Percentiles rank a stretch among this genome's conserved stretches.
Conservation (phyloP, 2,329 filamentous ascomycete genomes). For the Pseudogymnoascus pannorum region DNA sequence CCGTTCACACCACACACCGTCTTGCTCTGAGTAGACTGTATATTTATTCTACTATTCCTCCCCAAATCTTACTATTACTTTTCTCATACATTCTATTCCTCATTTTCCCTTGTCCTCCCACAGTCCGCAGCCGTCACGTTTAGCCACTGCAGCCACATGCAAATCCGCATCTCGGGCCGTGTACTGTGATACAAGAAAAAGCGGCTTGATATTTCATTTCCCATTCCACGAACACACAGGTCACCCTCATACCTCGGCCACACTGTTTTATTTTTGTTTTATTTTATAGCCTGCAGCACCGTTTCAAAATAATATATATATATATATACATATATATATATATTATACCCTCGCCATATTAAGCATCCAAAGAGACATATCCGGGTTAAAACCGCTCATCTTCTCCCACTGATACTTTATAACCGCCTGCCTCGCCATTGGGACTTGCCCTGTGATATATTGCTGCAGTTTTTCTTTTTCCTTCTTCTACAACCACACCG, state of each 20-base stretch:
- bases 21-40: not conserved
- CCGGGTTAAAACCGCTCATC: not conserved
- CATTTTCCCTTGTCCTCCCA: not conserved
- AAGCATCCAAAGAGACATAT: not conserved
- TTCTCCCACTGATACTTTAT: not conserved
- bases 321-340: no score
- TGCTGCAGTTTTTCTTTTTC: not conserved
- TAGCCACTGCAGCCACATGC: not conserved
- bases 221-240: not conserved
- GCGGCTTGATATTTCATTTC: conserved; percentile 6
- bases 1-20: not conserved
- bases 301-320: not conserved
- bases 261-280: conserved; percentile 6
- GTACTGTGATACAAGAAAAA: conserved; percentile 2
- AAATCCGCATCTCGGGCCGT: conserved; percentile 4
- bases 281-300: not conserved
- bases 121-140: not conserved
- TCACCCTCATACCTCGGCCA: conserved; percentile 1
- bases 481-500: not conserved
- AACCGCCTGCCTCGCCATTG: not conserved
- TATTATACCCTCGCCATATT: not conserved
- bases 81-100: not conserved
- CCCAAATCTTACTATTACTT: not conserved
- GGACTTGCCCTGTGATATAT: not conserved
- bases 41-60: conserved; percentile 6